A percentile compares a stretch with the other conserved stretches of the same genome.
These are phyloP conservation scores for Microcera coccophila DNA, from an alignment of 2,329 filamentous ascomycete genomes.

Conservation along the genomic window DNA sequence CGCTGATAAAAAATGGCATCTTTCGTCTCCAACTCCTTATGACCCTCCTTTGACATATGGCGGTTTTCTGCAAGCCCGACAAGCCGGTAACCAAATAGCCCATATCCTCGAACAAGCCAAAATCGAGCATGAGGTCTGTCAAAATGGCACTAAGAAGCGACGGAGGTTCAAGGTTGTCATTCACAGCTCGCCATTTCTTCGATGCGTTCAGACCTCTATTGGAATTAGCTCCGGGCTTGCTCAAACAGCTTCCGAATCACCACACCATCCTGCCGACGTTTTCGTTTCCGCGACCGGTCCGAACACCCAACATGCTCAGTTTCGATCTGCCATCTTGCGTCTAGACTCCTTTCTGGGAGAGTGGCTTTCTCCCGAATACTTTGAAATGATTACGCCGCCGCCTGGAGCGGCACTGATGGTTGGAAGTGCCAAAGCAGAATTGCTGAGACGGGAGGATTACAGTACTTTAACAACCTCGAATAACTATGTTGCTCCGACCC, in stretches of 20 bases:
- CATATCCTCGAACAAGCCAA: constrained; percentile 59
- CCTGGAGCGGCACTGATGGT: constrained; percentile 85
- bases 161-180: constrained; percentile 74
- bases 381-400: constrained; percentile 84
- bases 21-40: constrained; percentile 89
- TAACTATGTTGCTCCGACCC: constrained; percentile 19
- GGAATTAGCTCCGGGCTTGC: constrained; percentile 83
- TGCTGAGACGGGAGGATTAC: constrained; percentile 73
- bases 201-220: constrained; percentile 89
- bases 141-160: constrained; percentile 36
- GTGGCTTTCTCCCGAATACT: constrained; percentile 93
- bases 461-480: constrained; percentile 39
- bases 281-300: constrained; percentile 32
- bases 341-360: constrained; percentile 92
- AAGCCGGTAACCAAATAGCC: constrained; percentile 79
- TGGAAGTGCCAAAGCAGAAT: constrained; percentile 79
- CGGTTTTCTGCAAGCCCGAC: constrained; percentile 83
- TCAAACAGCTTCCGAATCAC: constrained; percentile 42
- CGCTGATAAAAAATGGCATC: constrained; percentile 91
- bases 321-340: constrained; percentile 63
- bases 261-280: constrained; percentile 32
- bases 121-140: constrained; percentile 37
- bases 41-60: constrained; percentile 93
- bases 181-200: constrained; percentile 88
- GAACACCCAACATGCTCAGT: constrained; percentile 24